Percentiles rank a stretch among this genome's conserved stretches.
phyloP scores from a whole-genome alignment of 2,329 filamentous ascomycete species.

The Diaporthe sp. region DNA sequence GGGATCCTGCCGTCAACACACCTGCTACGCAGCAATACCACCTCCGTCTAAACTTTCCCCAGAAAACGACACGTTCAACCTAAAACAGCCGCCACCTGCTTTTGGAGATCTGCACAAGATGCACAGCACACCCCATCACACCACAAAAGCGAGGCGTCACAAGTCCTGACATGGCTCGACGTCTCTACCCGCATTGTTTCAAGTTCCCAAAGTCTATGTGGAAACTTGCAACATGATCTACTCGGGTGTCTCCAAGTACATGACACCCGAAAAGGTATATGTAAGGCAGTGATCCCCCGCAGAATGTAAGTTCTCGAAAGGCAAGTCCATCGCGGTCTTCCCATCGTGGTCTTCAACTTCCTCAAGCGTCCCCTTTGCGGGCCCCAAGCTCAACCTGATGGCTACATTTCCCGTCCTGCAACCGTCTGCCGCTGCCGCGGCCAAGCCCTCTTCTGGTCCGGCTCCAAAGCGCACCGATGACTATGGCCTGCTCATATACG shows the following conservation, averaged over 20 bases:
- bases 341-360: neutral
- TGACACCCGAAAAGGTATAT: constrained; percentile 11
- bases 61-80: neutral
- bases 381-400: constrained; percentile 23
- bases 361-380: neutral
- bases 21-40: constrained; percentile 17
- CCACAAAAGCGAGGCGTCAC: constrained; percentile 13
- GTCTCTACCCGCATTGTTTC: constrained; percentile 28
- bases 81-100: constrained; percentile 4
- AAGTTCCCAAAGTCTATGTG: constrained; percentile 24
- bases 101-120: constrained; percentile 7
- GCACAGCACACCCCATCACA: constrained; percentile 17
- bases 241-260: neutral
- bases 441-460: neutral
- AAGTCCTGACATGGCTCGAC: constrained; percentile 18
- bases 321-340: neutral
- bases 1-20: constrained; percentile 11
- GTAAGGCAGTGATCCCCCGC: neutral
- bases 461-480: constrained; percentile 17
- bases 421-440: constrained; percentile 12
- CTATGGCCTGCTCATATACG: constrained; percentile 35
- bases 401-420: constrained; percentile 24
- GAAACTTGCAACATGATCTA: constrained; percentile 19
- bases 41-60: constrained; percentile 27
- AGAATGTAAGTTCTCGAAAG: neutral